Conservation (phyloP, 2,329 filamentous ascomycete species). For the Aspergillus pseudonomiae region DNA sequence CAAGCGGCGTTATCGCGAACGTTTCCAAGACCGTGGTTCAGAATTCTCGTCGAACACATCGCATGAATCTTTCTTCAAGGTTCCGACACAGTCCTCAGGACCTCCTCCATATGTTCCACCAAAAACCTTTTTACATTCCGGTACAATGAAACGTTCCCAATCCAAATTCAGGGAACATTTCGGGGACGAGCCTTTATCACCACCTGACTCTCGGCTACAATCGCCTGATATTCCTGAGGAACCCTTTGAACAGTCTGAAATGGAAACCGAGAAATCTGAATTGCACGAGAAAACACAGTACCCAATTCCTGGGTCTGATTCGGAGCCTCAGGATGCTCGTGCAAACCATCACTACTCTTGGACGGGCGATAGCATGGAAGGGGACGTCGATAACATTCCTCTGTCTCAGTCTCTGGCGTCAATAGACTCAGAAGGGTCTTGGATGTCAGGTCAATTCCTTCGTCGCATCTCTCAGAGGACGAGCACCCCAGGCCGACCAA, state of each 20-base stretch:
- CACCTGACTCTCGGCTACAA: constrained; percentile 77
- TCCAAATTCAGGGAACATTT: constrained; percentile 93
- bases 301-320: constrained; percentile 28
- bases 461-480: constrained; percentile 50
- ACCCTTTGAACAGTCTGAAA: constrained; percentile 18
- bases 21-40: constrained; percentile 59
- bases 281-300: constrained; percentile 22
- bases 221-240: constrained; percentile 67
- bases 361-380: constrained; percentile 52
- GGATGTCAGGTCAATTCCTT: constrained; percentile 78
- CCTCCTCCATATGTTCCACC: constrained; percentile 40
- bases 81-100: constrained; percentile 55
- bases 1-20: constrained; percentile 58
- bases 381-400: constrained; percentile 49
- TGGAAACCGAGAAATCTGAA: constrained; percentile 14
- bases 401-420: constrained; percentile 87
- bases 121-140: constrained; percentile 51
- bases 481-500: constrained; percentile 42
- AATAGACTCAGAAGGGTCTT: constrained; percentile 93
- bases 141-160: constrained; percentile 74
- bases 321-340: constrained; percentile 34
- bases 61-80: constrained; percentile 75
- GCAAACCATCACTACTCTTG: constrained; percentile 40
- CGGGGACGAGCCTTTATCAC: constrained; percentile 82
- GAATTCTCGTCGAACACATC: constrained; percentile 94